Percentiles rank a stretch among this genome's conserved stretches.
Evolutionary conservation across 305 asterid genomes (phyloP).

Genomic region (Fraxinus velutina): DNA sequence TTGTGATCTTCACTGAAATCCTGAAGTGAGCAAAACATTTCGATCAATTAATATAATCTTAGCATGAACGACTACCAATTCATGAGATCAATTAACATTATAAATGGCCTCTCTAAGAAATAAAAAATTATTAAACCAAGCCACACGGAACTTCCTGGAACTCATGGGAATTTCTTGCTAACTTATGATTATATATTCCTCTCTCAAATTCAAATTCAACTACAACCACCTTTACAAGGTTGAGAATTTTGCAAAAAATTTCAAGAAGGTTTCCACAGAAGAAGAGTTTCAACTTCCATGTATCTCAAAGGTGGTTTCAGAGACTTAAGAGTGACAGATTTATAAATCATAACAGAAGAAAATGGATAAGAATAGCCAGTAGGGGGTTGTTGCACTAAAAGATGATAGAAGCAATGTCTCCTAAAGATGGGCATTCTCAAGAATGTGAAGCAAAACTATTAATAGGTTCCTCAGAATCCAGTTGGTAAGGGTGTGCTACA

Average conservation of each 20-base stretch:
- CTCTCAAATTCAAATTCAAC: background rate
- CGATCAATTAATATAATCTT: background rate
- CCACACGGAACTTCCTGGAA: background rate
- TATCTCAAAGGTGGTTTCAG: background rate
- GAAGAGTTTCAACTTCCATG: background rate
- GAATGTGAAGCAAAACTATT: background rate
- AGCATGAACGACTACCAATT: background rate
- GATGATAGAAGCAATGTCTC: background rate
- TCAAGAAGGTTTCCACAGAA: background rate
- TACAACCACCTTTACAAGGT: background rate
- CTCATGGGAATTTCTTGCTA: background rate
- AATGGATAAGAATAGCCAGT: background rate
- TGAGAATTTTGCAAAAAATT: background rate
- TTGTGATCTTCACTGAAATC: background rate
- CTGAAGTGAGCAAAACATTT: background rate
- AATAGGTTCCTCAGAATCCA: background rate
- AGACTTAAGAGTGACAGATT: background rate
- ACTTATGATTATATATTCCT: background rate
- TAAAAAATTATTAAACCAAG: background rate
- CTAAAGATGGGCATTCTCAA: background rate
- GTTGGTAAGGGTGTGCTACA: background rate
- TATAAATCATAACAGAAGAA: background rate
- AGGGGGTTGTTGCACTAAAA: background rate
- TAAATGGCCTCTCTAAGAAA: background rate
- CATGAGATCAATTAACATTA: background rate